These are phyloP conservation scores for Diplogelasinospora grovesii DNA, from an alignment of 495 filamentous ascomycete genomes.

Conservation along the genomic window DNA sequence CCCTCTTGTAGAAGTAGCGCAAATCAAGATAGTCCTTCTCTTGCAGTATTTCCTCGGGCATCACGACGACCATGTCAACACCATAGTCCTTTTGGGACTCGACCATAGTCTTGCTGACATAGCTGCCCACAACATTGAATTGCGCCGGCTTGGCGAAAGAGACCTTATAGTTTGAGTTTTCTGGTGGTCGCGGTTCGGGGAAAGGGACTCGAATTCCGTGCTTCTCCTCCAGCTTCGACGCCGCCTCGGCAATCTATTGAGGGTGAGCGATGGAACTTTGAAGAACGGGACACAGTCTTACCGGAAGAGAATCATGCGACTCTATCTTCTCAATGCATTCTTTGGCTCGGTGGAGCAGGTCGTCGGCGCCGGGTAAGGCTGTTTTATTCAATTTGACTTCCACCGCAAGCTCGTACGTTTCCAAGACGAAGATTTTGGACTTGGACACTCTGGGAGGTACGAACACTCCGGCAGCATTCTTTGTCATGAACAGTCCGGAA, in stretches of 20 bases:
- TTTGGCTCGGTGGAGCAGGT: slow-evolving; percentile 65
- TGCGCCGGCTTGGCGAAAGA: slow-evolving; percentile 66
- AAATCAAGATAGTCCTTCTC: slow-evolving; percentile 92
- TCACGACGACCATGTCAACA: slow-evolving; percentile 78
- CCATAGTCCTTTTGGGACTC: slow-evolving; percentile 50
- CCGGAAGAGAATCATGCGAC: slow-evolving; percentile 46
- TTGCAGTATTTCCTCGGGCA: slow-evolving; percentile 75
- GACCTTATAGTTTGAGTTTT: slow-evolving; percentile 72
- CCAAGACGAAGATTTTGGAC: slow-evolving; percentile 71
- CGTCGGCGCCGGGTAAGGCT: slow-evolving; percentile 57
- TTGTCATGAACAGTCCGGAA: no score
- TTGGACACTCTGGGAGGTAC: no score
- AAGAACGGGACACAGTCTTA: slow-evolving; percentile 24
- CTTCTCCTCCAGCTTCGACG: slow-evolving; percentile 56
- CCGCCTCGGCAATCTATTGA: slow-evolving; percentile 57
- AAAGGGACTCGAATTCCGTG: slow-evolving; percentile 69
- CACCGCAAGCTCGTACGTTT: slow-evolving; percentile 75
- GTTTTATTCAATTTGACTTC: slow-evolving; percentile 62
- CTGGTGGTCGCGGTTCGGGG: slow-evolving; percentile 65
- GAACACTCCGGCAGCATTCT: no score
- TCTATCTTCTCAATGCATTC: slow-evolving; percentile 63
- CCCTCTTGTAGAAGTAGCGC: slow-evolving; percentile 90
- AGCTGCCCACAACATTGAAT: slow-evolving; percentile 85
- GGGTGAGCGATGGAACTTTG: not conserved
- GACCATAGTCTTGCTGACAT: slow-evolving; percentile 66